Evolutionary conservation across 306 rosid genomes (phyloP), one percentile per base, ranked within the genome.

Genomic region (Prunus kanzakura): DNA sequence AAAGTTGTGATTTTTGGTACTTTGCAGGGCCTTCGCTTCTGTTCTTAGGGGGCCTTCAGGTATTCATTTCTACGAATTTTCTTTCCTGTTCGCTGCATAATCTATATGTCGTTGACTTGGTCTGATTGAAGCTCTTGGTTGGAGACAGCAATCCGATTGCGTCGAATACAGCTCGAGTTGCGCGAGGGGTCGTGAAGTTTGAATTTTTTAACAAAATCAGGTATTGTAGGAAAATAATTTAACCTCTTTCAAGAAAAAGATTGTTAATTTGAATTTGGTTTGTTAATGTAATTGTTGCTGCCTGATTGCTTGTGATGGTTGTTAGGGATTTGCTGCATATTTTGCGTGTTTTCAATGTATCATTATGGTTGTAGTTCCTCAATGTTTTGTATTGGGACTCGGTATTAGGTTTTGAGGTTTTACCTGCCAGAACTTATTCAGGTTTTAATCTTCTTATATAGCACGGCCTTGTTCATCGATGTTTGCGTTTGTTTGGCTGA

Each of bases 131-230:
- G 49, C 60, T 45, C 38, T 20, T 73, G 18, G 30, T 46, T 35
- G 67, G 60, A 25, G 11, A 13, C 77, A 80, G 83, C n/a, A 64
- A 56, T 72, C 54, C 27, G 69, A 67, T 73, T 79, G 35, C 54
- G 20, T 72, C 41, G 78, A 30, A 73, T 66, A 46, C 14, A 66
- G 38, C 63, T 79, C 38, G 20, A 62, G 51, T 62, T 61, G 49
- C 38, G 29, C 55, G 20, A 69, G 71, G 65, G 43, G 22, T 58
- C 45, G 20, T 51, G 20, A 61, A 75, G 58, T 8, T 32, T n/a
- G 22, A 75, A 38, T 12, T 46, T 74, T 79, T 43, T 50, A 51
- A 35, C 72, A 49, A 30, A 74, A 68, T 68, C 66, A 49, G 83
- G 80, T 80, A 51, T 19, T 20, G 51, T 14, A 2, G 41, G 41